These are phyloP conservation scores for Brassica balearica DNA, from an alignment of 441 rosid genomes.

Conservation along the genomic window DNA sequence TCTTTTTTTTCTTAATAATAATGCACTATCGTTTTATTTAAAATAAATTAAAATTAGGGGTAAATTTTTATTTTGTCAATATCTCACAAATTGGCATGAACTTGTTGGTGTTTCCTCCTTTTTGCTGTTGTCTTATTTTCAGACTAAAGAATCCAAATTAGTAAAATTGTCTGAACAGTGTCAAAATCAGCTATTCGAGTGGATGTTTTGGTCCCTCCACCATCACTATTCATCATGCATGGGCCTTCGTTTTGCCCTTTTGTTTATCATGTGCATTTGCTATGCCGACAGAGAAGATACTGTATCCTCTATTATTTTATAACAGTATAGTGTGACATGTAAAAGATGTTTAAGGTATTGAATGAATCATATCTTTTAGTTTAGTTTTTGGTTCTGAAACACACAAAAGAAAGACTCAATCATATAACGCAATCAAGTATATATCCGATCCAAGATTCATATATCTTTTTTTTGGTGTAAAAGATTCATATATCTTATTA, in stretches of 20 bases:
- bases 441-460: too few relatives aligned
- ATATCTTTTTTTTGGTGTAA: too few relatives aligned
- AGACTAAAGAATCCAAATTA: constrained; percentile 15
- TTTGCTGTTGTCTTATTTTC: constrained; percentile 14
- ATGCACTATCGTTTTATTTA: not conserved
- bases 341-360: constrained; percentile 10
- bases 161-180: constrained; percentile 1
- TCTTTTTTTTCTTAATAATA: too few relatives aligned
- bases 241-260: constrained; percentile 24
- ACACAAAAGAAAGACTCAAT: not conserved
- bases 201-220: constrained; percentile 25
- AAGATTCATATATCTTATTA: too few relatives aligned
- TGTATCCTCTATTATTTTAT: constrained; percentile 18
- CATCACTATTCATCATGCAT: not conserved
- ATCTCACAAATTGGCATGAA: constrained; percentile 28
- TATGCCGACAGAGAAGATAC: constrained; percentile 16
- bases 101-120: constrained; percentile 15
- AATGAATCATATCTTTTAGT: not conserved
- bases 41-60: not conserved
- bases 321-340: not conserved
- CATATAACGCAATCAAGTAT: too few relatives aligned
- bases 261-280: constrained; percentile 28
- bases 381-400: not conserved
- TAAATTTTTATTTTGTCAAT: constrained; percentile 26
- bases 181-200: constrained; percentile 10